Evolutionary conservation across 148 eudicot genomes (phyloP).

Genomic region (Cornus controversa): DNA sequence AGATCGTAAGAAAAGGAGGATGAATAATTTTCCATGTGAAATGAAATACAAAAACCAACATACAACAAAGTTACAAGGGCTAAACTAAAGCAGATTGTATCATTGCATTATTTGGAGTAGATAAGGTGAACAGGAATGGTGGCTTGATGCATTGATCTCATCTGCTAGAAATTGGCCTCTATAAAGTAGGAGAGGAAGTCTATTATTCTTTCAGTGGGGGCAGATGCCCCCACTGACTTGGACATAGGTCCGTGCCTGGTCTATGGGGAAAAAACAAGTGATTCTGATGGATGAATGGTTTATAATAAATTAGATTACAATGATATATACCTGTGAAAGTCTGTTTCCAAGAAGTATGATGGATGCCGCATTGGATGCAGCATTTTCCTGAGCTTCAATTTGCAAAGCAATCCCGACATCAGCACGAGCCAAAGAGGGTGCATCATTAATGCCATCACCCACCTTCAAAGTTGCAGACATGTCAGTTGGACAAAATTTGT

Average conservation of each 20-base stretch:
- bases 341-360: conserved; percentile 89
- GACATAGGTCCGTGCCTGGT: too few relatives aligned
- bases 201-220: too few relatives aligned
- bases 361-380: conserved; percentile 97
- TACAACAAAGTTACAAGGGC: too few relatives aligned
- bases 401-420: conserved; percentile 94
- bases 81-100: too few relatives aligned
- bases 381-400: conserved; percentile 82
- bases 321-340: conserved; percentile 69
- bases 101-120: too few relatives aligned
- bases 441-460: conserved; percentile 96
- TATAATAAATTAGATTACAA: not conserved
- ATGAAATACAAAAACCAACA: too few relatives aligned
- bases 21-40: too few relatives aligned
- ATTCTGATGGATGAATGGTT: not conserved
- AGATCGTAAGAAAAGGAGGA: too few relatives aligned
- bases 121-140: too few relatives aligned
- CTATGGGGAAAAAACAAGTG: not conserved
- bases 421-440: conserved; percentile 93
- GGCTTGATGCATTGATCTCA: too few relatives aligned
- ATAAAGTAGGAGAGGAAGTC: not conserved
- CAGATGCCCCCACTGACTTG: too few relatives aligned
- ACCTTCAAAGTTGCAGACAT: conserved; percentile 49
- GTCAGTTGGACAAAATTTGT: not conserved
- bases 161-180: too few relatives aligned